Evolutionary conservation across 2,329 filamentous ascomycete genomes (phyloP).

Genomic region (Cladosporium halotolerans): DNA sequence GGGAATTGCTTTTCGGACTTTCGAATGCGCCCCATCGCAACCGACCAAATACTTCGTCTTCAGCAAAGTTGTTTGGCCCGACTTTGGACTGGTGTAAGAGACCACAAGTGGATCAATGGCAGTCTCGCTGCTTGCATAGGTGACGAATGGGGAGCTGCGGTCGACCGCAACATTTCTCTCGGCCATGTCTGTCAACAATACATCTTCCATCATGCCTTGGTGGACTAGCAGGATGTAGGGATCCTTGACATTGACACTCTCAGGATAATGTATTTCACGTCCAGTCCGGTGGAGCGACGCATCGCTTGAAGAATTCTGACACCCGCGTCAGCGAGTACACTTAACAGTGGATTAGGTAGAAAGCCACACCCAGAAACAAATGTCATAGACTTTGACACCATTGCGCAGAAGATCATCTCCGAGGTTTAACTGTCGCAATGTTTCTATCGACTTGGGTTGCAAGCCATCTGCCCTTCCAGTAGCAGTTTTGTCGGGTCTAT

Average conservation of each 20-base stretch:
- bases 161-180: slow-evolving; percentile 58
- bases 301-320: slow-evolving; percentile 30
- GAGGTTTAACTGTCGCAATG: slow-evolving; percentile 65
- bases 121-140: slow-evolving; percentile 33
- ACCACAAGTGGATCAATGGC: slow-evolving; percentile 20
- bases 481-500: slow-evolving; percentile 60
- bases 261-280: slow-evolving; percentile 63
- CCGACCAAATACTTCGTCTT: slow-evolving; percentile 61
- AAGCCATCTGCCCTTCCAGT: slow-evolving; percentile 66
- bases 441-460: slow-evolving; percentile 74
- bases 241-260: slow-evolving; percentile 45
- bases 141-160: slow-evolving; percentile 57
- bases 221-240: slow-evolving; percentile 54
- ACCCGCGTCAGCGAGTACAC: no score
- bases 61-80: slow-evolving; percentile 38
- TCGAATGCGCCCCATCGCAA: slow-evolving; percentile 67
- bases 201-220: slow-evolving; percentile 68
- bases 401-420: slow-evolving; percentile 61
- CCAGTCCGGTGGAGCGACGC: slow-evolving; percentile 52
- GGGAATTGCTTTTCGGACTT: slow-evolving; percentile 59
- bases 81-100: slow-evolving; percentile 34
- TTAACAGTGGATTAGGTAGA: background rate
- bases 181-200: slow-evolving; percentile 63
- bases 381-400: slow-evolving; percentile 67
- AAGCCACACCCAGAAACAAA: slow-evolving; percentile 60